phyloP scores from a whole-genome alignment of 495 filamentous ascomycete species.

The Pyronema domesticum region DNA sequence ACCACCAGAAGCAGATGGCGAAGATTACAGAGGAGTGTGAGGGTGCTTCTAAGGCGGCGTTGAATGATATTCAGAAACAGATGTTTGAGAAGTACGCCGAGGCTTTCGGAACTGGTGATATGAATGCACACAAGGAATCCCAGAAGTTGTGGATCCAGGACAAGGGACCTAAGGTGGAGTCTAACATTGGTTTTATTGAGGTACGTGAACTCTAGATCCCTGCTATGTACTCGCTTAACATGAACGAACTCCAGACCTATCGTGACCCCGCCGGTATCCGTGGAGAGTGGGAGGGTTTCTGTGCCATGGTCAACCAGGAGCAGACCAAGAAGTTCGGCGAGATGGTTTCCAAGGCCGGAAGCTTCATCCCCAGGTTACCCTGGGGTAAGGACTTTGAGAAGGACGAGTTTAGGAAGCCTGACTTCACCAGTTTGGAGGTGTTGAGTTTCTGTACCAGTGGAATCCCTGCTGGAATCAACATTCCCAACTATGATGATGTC shows the following conservation, averaged over 20 bases:
- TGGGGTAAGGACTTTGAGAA: slow-evolving; percentile 87
- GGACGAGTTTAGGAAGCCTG: slow-evolving; percentile 79
- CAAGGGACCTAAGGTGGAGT: slow-evolving; percentile 73
- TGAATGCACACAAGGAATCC: slow-evolving; percentile 74
- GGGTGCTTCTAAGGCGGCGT: slow-evolving; percentile 55
- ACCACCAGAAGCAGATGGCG: slow-evolving; percentile 64
- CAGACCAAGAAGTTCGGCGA: slow-evolving; percentile 77
- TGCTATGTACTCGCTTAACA: no score
- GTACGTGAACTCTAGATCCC: background rate
- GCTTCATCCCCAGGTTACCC: slow-evolving; percentile 71
- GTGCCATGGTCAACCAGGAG: slow-evolving; percentile 66
- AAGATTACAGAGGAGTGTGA: slow-evolving; percentile 52
- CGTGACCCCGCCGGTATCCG: slow-evolving; percentile 81
- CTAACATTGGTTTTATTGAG: slow-evolving; percentile 86
- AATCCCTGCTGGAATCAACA: slow-evolving; percentile 63
- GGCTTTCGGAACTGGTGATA: slow-evolving; percentile 69
- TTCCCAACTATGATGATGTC: slow-evolving; percentile 89
- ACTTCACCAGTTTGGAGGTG: slow-evolving; percentile 73
- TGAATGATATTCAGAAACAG: slow-evolving; percentile 64
- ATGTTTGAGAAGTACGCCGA: slow-evolving; percentile 74
- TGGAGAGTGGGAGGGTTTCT: slow-evolving; percentile 96
- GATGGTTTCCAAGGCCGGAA: slow-evolving; percentile 61
- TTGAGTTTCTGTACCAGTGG: slow-evolving; percentile 59
- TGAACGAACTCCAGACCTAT: slow-evolving; percentile 44
- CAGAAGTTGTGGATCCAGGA: slow-evolving; percentile 89